Base-by-base conservation (phyloP, 305 asterid species). In the Withania somnifera region DNA sequence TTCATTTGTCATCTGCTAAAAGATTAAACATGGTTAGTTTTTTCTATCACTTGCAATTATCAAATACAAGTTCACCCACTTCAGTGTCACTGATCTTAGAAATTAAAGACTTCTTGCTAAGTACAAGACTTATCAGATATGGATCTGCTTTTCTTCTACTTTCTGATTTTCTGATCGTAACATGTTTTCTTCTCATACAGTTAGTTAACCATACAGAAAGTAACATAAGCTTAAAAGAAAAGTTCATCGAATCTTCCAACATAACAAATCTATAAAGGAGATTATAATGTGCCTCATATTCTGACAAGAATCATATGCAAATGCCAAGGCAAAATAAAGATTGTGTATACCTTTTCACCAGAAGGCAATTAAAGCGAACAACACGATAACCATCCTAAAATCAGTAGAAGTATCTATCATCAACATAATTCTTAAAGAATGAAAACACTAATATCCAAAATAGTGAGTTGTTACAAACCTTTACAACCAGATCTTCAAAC, bases 361-460 rank as follows among this genome's bases (percentile, higher is more conserved):
- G 97, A 84, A 71, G 98, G 97, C 98, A 98, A 84, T 95, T 95
- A 87, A 95, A 95, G 64, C 98, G 98, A 84, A 95, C 97, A 64
- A 97, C 95, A 77, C 95, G 89, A 82, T 92, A 95, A 42, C 97
- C 98, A 86, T 93, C 98, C 98, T 93, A 87, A 38, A 83, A 87
- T 30, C 19, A 85, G 75, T 40, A 79, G 13, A 61, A 14, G 15
- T 24, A 71, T 78, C 61, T 81, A n/a, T 19, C 51, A 40, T 80
- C 78, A 86, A 81, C 83, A 80, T 17, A 20, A 68, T 67, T 36
- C 22, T 28, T 15, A 56, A 60, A 52, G 36, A 19, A 77, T 9
- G 63, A 22, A 58, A 81, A 53, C 58, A 81, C 28, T 63, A 36
- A 47, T 24, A 79, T 64, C 73, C 7, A 67, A 82, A 54, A 17